Evolutionary conservation across 192 early-diverging fungal species (phyloP), one percentile per base, ranked within the genome.

Genomic region (Linnemannia elongata): DNA sequence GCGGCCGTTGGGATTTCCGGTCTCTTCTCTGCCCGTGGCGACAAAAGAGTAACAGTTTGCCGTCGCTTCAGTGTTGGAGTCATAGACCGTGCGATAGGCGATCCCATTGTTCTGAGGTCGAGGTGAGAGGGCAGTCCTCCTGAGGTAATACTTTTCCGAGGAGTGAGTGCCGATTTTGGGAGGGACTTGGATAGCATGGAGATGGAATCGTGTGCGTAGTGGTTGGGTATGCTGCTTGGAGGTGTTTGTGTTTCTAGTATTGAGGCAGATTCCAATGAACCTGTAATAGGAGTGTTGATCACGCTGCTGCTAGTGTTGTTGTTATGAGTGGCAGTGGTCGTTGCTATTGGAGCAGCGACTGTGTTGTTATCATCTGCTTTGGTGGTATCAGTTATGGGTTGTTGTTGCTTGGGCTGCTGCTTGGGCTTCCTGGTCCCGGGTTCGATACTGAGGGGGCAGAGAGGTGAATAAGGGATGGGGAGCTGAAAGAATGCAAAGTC

Each of bases 401-500:
- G 41, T 54, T 52, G 70, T 69, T 76, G 12, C 41, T 69, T 20
- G 75, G 22, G 54, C 10, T 74, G 55, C 77, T 69, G 33, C 47
- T 74, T 81, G 39, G 76, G 83, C 69, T 93, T 89, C 68, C 71
- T 73, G 4, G 63, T 81, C 41, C 69, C 76, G 33, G 70, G 90
- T 54, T 81, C 86, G 69, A 88, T 81, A 72, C 90, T 90, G 27
- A 91, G 81, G 8, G 90, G 91, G 63, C 90, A 91, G n/a, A 90
- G 80, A 10, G 90, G 86, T 44, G 88, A 91, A 38, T 89, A 85
- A 17, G 92, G 90, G 39, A 96, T 91, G 24, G 91, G 93, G 6
- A 88, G 89, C 77, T 94, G 94, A 75, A 96, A 96, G 87, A 96
- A 96, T 1, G 93, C 92, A 74, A 96, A 88, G 73, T 96, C 95